Evolutionary conservation across 495 filamentous ascomycete genomes (phyloP), one percentile per base, ranked within the genome.

Genomic region (Parachaetomium inaequale): DNA sequence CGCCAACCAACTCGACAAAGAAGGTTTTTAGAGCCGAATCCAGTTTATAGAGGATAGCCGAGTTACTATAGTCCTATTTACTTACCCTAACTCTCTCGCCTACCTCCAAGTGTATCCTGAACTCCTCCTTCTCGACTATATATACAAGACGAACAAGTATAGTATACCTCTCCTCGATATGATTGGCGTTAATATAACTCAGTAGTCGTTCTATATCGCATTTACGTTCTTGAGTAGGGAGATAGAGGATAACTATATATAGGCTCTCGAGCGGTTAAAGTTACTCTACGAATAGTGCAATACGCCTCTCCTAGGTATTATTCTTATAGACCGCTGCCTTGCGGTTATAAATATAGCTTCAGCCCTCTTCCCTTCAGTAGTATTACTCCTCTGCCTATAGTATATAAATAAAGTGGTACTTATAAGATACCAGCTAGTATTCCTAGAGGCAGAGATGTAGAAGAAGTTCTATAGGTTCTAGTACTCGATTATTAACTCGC

Each of bases 401-500:
- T 17, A 54, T 54, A n/a, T 38, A n/a, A n/a, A n/a, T n/a, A n/a
- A n/a, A n/a, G n/a, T n/a, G n/a, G n/a, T n/a, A n/a, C n/a, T n/a
- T n/a, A n/a, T 31, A n/a, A n/a, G 51, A 21, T 54, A 31, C 19
- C 51, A 54, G n/a, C 31, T 21, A 54, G 29, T 31, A 25, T 54
- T 54, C 12, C 19, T 4, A 38, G 51, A 54, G 17, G 51, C 31
- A 4, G 31, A 54, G 51, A 21, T 21, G 31, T 54, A 26, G 49
- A 54, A 54, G 31, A 17, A 54, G 29, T 54, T 54, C 29, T 54
- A 54, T 12, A 23, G 12, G 4, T 54, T 12, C 29, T 54, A 31
- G 49, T 31, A 54, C n/a, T 54, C 51, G 51, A 54, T 54, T 8
- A 54, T 38, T 31, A 54, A 23, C n/a, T 54, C 51, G n/a, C 51